Percentiles rank a stretch among this genome's conserved stretches.
phyloP scores from a whole-genome alignment of 148 eudicot genomes.

The Persicaria maculosa region DNA sequence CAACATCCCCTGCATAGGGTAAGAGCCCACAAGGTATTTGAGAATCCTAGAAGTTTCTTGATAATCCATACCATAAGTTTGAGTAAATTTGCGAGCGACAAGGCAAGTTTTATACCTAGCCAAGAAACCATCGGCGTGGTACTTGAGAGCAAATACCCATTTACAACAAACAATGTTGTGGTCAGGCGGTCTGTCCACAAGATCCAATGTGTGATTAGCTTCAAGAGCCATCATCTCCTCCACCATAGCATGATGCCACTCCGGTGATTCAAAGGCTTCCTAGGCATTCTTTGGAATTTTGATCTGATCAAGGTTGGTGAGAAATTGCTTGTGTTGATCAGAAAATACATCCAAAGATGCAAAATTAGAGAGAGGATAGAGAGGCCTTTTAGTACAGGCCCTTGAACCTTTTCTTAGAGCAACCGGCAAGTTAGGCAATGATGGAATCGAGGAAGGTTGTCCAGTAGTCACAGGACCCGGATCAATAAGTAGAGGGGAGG shows the following conservation, averaged over 20 bases:
- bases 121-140: not conserved
- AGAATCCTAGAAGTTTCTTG: not conserved
- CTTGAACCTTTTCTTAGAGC: too few species aligned
- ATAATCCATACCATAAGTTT: not conserved
- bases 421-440: too few species aligned
- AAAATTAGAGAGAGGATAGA: too few species aligned
- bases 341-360: not conserved
- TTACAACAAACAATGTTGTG: not conserved
- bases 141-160: not conserved
- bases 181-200: not conserved
- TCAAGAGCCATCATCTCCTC: not conserved
- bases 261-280: not conserved
- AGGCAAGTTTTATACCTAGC: not conserved
- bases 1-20: not conserved
- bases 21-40: too few species aligned
- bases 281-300: not conserved
- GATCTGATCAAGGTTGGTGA: not conserved
- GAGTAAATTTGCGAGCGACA: not conserved
- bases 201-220: not conserved
- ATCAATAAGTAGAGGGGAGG: too few species aligned
- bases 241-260: not conserved
- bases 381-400: too few species aligned
- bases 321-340: not conserved
- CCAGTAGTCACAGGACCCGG: too few species aligned
- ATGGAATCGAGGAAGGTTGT: too few species aligned